These are phyloP conservation scores for Fistulifera pelliculosa DNA, from an alignment of 108 stramenopile genomes.

Conservation along the genomic window DNA sequence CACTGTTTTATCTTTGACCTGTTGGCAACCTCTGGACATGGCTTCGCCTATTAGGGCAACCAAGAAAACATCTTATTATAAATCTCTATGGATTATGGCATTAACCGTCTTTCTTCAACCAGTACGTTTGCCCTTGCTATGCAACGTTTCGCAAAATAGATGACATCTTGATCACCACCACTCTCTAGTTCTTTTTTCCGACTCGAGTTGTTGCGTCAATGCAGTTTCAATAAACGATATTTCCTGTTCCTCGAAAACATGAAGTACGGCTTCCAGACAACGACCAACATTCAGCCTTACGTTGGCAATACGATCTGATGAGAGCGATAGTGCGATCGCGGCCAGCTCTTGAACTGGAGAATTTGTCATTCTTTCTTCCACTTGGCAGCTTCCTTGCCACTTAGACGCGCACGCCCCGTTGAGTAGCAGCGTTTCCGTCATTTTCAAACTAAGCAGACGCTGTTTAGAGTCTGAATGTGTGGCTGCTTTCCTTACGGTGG, in stretches of 20 bases:
- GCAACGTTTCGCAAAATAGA: constrained; percentile 49
- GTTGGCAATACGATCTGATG: constrained; percentile 69
- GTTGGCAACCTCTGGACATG: too few relatives aligned
- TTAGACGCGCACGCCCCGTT: constrained; percentile 37
- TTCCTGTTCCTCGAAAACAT: constrained; percentile 54
- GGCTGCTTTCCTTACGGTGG: constrained; percentile 55
- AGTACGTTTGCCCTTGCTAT: background rate
- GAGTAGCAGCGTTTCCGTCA: constrained; percentile 73
- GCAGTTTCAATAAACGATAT: constrained; percentile 41
- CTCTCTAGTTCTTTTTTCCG: constrained; percentile 37
- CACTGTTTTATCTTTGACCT: too few relatives aligned
- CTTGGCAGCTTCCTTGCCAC: constrained; percentile 25
- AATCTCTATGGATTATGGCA: too few relatives aligned
- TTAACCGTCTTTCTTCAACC: constrained; percentile 4
- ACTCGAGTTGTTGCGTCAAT: constrained; percentile 57
- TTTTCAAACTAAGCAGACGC: constrained; percentile 68
- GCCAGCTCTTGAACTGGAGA: constrained; percentile 56
- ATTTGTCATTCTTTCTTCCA: constrained; percentile 26
- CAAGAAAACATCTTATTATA: too few relatives aligned
- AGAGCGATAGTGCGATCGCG: constrained; percentile 51
- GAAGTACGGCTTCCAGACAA: constrained; percentile 38
- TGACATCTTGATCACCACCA: constrained; percentile 70
- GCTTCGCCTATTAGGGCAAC: too few relatives aligned
- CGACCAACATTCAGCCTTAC: constrained; percentile 81
- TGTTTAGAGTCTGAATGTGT: constrained; percentile 60